Evolutionary conservation across 2,329 filamentous ascomycete species (phyloP).

Genomic region (Diatrype stigma): DNA sequence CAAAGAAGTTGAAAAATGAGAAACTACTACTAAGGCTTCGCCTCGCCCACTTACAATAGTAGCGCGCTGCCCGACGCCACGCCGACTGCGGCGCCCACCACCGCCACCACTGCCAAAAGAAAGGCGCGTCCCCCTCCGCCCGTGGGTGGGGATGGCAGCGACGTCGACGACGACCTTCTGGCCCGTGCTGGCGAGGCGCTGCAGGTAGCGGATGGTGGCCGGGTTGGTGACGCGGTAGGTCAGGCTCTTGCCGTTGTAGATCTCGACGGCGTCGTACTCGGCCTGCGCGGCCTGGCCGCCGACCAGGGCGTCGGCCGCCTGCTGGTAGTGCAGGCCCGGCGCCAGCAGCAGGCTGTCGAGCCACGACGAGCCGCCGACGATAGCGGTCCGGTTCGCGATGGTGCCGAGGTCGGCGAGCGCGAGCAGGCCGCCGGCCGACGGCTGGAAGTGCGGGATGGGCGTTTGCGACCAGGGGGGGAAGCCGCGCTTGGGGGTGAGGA

Average conservation of each 20-base stretch:
- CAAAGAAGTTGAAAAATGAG: no score
- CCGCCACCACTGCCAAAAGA: conserved; percentile 21
- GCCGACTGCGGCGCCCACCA: conserved; percentile 17
- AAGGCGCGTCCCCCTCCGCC: no score
- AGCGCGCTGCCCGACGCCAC: conserved; percentile 19
- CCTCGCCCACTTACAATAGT: no score
- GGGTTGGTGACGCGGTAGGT: conserved; percentile 41
- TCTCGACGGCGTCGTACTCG: conserved; percentile 37
- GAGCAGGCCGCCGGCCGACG: conserved; percentile 51
- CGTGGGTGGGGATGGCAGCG: conserved; percentile 44
- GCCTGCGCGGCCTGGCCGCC: conserved; percentile 36
- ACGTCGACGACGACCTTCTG: conserved; percentile 54
- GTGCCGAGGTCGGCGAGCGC: conserved; percentile 56
- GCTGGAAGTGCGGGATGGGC: conserved; percentile 40
- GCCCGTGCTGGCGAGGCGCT: conserved; percentile 53
- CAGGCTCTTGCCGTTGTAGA: conserved; percentile 24
- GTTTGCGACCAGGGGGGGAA: conserved; percentile 40
- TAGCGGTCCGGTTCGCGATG: conserved; percentile 50
- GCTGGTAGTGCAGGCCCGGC: conserved; percentile 58
- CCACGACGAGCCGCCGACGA: conserved; percentile 53
- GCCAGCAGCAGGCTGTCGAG: conserved; percentile 54
- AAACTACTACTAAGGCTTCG: no score
- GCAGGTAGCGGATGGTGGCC: conserved; percentile 50
- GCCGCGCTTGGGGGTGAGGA: conserved; percentile 18
- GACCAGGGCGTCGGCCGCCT: conserved; percentile 48